A percentile compares a stretch with the other conserved stretches of the same genome.
Conservation (phyloP, 2,329 filamentous ascomycete genomes). For the Fusarium subtropicale region DNA sequence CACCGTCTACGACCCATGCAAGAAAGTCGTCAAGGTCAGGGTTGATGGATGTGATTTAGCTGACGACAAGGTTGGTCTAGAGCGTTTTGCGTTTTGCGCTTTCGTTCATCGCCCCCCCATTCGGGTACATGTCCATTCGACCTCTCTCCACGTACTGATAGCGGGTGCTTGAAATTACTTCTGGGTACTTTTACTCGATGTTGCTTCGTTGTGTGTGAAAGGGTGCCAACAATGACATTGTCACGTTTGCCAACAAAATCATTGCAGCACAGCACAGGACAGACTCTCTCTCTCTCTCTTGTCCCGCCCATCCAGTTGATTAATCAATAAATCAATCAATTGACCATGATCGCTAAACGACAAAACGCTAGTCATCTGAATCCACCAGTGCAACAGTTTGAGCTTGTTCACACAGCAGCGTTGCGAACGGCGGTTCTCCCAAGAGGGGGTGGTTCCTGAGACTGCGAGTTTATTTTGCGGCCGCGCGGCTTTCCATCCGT, state of each 20-base stretch:
- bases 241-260: not conserved
- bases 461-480: constrained; percentile 41
- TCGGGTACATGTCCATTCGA: not conserved
- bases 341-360: not conserved
- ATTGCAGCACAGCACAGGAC: not conserved
- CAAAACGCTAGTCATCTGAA: constrained; percentile 11
- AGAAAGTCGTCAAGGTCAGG: constrained; percentile 19
- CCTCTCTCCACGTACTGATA: constrained; percentile 4
- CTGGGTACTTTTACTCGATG: constrained; percentile 9
- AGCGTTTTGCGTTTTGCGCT: constrained; percentile 31
- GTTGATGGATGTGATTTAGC: constrained; percentile 34
- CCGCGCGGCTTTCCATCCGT: constrained; percentile 39
- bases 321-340: not conserved
- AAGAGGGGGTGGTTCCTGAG: constrained; percentile 30
- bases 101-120: constrained; percentile 13
- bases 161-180: constrained; percentile 27
- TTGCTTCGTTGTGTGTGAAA: not conserved
- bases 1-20: constrained; percentile 25
- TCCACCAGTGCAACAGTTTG: constrained; percentile 21
- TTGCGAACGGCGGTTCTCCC: constrained; percentile 11
- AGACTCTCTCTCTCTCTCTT: not conserved
- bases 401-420: constrained; percentile 8
- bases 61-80: constrained; percentile 37
- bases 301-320: not conserved
- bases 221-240: constrained; percentile 4